Conservation (phyloP, 768 basidiomycete genomes). For the Psilocybe azurescens region DNA sequence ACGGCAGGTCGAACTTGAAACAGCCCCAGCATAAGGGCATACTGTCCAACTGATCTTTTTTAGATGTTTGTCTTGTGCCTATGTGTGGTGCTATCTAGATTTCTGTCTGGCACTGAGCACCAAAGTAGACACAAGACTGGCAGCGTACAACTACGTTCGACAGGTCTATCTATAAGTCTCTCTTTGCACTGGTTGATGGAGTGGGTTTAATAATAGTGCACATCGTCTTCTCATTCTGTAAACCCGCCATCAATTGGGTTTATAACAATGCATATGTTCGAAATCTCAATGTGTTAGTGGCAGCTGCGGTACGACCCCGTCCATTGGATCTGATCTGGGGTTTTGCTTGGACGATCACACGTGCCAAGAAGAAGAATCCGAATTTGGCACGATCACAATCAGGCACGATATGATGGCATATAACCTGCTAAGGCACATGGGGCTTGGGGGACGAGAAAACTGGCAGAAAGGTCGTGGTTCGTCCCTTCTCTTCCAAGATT, state of each 20-base stretch:
- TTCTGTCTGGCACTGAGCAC: background rate
- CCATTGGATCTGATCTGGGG: slow-evolving; percentile 6
- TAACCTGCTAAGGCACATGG: slow-evolving; percentile 14
- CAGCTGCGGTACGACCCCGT: background rate
- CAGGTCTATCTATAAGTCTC: background rate
- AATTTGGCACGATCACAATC: slow-evolving; percentile 9
- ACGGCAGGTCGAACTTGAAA: background rate
- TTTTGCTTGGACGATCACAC: slow-evolving; percentile 8
- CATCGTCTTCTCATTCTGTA: background rate
- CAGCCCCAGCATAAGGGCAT: background rate
- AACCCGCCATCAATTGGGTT: background rate
- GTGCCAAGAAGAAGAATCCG: slow-evolving; percentile 7
- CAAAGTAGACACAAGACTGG: background rate
- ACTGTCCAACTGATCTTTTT: background rate
- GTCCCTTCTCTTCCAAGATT: slow-evolving; percentile 12
- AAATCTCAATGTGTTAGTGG: background rate
- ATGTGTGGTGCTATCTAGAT: background rate
- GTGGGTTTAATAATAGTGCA: background rate
- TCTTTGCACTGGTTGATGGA: background rate
- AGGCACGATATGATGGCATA: slow-evolving; percentile 13
- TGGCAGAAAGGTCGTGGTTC: background rate
- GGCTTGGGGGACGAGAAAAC: background rate
- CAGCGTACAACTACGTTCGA: no score
- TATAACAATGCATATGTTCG: background rate
- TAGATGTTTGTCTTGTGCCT: background rate